These are phyloP conservation scores for Stipa capillata DNA, from an alignment of 176 grass and related monocot species.

Conservation along the genomic window DNA sequence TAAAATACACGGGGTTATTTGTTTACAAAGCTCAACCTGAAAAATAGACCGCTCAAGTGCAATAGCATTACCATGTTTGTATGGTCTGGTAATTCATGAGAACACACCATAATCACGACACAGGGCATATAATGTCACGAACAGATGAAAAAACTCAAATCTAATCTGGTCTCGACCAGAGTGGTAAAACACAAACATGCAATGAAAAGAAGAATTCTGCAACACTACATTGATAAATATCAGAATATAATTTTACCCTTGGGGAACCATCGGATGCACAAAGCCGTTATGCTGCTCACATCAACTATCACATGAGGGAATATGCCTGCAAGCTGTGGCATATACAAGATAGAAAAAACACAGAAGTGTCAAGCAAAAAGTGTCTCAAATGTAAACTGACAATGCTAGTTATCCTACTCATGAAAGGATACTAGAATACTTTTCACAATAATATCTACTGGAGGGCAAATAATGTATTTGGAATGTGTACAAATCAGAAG, in stretches of 20 bases:
- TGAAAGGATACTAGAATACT: background rate
- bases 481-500: background rate
- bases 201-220: background rate
- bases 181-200: background rate
- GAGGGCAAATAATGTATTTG: background rate
- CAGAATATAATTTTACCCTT: conserved; percentile 41
- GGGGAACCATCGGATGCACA: conserved; percentile 68
- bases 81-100: background rate
- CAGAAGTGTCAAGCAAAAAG: background rate
- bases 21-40: too few species aligned
- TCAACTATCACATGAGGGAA: conserved; percentile 71
- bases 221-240: background rate
- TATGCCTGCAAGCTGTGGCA: conserved; percentile 61
- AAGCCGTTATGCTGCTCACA: conserved; percentile 66
- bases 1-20: background rate
- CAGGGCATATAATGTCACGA: background rate
- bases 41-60: background rate
- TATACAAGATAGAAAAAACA: conserved; percentile 44
- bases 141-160: background rate
- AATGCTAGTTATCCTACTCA: background rate
- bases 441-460: background rate
- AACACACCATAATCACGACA: background rate
- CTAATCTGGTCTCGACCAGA: background rate
- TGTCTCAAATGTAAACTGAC: background rate
- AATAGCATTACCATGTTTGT: background rate